Evolutionary conservation across 306 rosid species (phyloP).

Genomic region (Fagus sylvatica): DNA sequence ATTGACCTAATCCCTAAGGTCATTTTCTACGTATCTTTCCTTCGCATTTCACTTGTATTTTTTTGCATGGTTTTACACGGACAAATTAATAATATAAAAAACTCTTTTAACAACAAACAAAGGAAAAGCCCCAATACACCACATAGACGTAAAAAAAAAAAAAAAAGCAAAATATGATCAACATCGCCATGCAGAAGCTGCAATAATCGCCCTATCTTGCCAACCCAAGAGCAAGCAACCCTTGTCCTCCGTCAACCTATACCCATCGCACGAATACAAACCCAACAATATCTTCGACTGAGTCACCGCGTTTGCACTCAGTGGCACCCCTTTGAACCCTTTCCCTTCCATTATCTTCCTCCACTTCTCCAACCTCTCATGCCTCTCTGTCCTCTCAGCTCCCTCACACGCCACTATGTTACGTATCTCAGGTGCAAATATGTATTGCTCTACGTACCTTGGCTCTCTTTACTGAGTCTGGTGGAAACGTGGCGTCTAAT

Average conservation of each 20-base stretch:
- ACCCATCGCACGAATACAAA: conserved; percentile 79
- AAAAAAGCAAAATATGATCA: conserved; percentile 20
- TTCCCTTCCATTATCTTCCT: conserved; percentile 86
- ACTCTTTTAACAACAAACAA: not conserved
- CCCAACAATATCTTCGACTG: conserved; percentile 84
- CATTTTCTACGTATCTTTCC: not conserved
- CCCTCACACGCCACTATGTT: conserved; percentile 89
- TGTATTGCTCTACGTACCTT: conserved; percentile 94
- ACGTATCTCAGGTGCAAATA: conserved; percentile 83
- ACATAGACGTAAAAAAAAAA: not conserved
- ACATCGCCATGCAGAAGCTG: conserved; percentile 96
- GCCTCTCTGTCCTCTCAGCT: conserved; percentile 68
- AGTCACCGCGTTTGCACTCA: conserved; percentile 87
- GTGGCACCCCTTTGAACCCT: conserved; percentile 68
- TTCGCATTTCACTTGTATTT: not conserved
- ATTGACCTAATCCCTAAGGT: not conserved
- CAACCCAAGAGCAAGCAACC: conserved; percentile 90
- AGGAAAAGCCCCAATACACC: not conserved
- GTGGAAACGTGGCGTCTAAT: conserved; percentile 78
- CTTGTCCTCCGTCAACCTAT: conserved; percentile 76
- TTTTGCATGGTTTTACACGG: not conserved
- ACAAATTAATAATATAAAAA: not conserved
- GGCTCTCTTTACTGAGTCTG: conserved; percentile 75
- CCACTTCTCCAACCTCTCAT: conserved; percentile 92
- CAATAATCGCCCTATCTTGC: conserved; percentile 74